phyloP scores from a whole-genome alignment of 768 basidiomycete species.

The Piloderma croceum region DNA sequence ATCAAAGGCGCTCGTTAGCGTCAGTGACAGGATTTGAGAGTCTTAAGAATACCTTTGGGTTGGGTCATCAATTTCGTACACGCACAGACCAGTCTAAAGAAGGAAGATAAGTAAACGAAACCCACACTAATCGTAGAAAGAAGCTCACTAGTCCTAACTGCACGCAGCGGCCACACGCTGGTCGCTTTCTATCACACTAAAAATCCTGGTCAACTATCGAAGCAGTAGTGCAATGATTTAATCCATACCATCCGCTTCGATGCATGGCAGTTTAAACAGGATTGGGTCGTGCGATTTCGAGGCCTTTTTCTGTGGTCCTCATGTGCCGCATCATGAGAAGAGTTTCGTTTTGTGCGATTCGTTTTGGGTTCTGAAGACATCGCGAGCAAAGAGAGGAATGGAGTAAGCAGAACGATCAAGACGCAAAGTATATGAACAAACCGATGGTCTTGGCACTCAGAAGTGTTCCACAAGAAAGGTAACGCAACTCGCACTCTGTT shows the following conservation, averaged over 20 bases:
- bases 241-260: constrained; percentile 71
- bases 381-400: neutral
- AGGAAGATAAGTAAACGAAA: constrained; percentile 3
- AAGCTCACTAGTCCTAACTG: constrained; percentile 39
- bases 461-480: constrained; percentile 17
- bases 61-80: constrained; percentile 80
- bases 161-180: constrained; percentile 35
- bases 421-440: constrained; percentile 21
- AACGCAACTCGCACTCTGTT: no score
- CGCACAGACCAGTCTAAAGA: constrained; percentile 70
- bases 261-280: constrained; percentile 68
- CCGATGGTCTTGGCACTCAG: constrained; percentile 18
- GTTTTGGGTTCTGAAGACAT: constrained; percentile 28
- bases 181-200: constrained; percentile 45
- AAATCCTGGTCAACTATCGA: constrained; percentile 1
- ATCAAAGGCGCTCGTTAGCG: no score
- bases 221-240: no score
- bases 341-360: constrained; percentile 18
- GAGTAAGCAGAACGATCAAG: constrained; percentile 8
- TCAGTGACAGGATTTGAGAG: no score
- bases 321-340: constrained; percentile 31
- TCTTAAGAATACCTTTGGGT: constrained; percentile 51
- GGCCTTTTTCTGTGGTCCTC: constrained; percentile 56
- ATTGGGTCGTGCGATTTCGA: constrained; percentile 69
- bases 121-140: neutral